Evolutionary conservation across 805 yeast genomes (phyloP).

Genomic region (Debaryomyces castellii): DNA sequence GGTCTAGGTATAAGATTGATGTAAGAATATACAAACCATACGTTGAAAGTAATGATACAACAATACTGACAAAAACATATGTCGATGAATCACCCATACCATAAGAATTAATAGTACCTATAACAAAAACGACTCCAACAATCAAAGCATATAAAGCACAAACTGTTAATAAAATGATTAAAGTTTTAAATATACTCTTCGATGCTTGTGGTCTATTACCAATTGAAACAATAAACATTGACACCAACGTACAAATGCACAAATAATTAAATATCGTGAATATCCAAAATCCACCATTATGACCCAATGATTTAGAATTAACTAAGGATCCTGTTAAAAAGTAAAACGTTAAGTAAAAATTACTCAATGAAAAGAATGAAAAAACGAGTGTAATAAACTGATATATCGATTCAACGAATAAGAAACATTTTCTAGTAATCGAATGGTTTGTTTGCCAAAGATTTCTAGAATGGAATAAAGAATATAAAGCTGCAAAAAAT

Average conservation of each 20-base stretch:
- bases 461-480: slow-evolving; percentile 72
- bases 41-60: slow-evolving; percentile 84
- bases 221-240: slow-evolving; percentile 90
- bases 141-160: slow-evolving; percentile 81
- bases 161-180: slow-evolving; percentile 70
- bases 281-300: slow-evolving; percentile 76
- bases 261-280: slow-evolving; percentile 86
- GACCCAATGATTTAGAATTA: slow-evolving; percentile 45
- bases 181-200: slow-evolving; percentile 65
- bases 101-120: slow-evolving; percentile 45
- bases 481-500: slow-evolving; percentile 88
- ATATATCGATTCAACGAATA: slow-evolving; percentile 78
- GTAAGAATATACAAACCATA: slow-evolving; percentile 84
- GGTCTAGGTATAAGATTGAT: slow-evolving; percentile 85
- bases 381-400: slow-evolving; percentile 79
- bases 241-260: slow-evolving; percentile 75
- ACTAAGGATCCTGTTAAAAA: slow-evolving; percentile 84
- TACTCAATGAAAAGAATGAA: slow-evolving; percentile 89
- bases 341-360: slow-evolving; percentile 89
- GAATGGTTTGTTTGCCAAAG: slow-evolving; percentile 82
- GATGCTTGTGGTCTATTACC: slow-evolving; percentile 99
- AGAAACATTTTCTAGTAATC: slow-evolving; percentile 60
- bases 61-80: slow-evolving; percentile 67
- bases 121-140: slow-evolving; percentile 81
- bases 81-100: slow-evolving; percentile 42